A percentile compares a stretch with the other conserved stretches of the same genome.
phyloP scores from a whole-genome alignment of 2,329 filamentous ascomycete species.

The Trichoderma hamatum region DNA sequence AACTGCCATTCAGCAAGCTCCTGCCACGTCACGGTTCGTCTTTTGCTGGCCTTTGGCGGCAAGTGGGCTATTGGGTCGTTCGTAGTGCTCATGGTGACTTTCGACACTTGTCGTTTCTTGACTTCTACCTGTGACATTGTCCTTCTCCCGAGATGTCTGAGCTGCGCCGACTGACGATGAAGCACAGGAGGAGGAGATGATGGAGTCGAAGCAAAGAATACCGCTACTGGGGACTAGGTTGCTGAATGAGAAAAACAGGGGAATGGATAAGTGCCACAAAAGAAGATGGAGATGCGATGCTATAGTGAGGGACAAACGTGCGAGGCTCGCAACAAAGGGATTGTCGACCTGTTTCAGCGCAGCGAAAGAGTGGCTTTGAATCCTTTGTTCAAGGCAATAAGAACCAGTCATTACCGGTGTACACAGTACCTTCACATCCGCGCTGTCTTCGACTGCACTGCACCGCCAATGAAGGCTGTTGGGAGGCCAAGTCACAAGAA shows the following conservation, averaged over 20 bases:
- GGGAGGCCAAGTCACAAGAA: not conserved
- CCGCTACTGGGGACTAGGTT: not conserved
- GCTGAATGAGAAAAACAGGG: not conserved
- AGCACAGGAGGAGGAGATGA: not conserved
- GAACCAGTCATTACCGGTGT: not conserved
- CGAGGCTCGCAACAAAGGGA: conserved; percentile 2
- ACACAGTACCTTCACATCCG: not conserved
- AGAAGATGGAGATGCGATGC: not conserved
- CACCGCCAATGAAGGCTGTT: not conserved
- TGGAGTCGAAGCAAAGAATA: not conserved
- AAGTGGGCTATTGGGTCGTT: not conserved
- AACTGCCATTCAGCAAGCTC: conserved; percentile 15
- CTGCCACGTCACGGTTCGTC: conserved; percentile 2
- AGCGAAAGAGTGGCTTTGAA: not conserved
- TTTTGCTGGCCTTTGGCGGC: not conserved
- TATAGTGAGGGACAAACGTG: not conserved
- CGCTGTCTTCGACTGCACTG: not conserved
- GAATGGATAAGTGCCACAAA: not conserved
- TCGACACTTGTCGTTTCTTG: conserved; percentile 8
- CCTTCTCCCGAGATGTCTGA: not conserved
- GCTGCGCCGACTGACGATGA: not conserved
- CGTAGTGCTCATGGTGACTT: conserved; percentile 1
- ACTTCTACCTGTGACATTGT: conserved; percentile 5
- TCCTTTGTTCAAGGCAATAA: not conserved
- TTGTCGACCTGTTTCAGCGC: not conserved